A percentile compares a stretch with the other conserved stretches of the same genome.
Conservation (phyloP, 164 flowering plant genomes). For the Cinnamomum chago region DNA sequence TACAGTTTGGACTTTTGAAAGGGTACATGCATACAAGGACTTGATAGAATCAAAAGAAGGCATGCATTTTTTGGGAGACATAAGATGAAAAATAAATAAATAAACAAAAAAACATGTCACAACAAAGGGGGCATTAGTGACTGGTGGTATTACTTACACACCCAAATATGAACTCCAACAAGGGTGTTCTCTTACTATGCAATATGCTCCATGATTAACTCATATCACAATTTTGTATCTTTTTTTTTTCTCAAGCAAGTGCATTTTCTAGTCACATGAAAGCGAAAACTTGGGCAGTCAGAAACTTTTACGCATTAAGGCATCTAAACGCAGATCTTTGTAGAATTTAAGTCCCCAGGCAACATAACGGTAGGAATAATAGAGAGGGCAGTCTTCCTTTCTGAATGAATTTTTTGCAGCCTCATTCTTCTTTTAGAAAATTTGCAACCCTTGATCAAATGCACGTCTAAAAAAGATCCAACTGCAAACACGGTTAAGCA, state of each 20-base stretch:
- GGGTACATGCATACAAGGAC: not conserved
- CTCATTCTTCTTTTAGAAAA: too few relatives aligned
- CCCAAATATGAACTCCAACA: not conserved
- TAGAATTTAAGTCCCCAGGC: too few relatives aligned
- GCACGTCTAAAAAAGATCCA: not conserved
- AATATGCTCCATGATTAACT: not conserved
- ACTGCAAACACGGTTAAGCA: not conserved
- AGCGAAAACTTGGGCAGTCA: not conserved
- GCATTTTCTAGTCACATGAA: not conserved
- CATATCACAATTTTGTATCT: not conserved
- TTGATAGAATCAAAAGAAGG: not conserved
- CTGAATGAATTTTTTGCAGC: too few relatives aligned
- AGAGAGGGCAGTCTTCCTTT: too few relatives aligned
- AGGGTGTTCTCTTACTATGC: not conserved
- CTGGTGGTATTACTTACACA: not conserved
- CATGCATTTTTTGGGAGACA: too few relatives aligned
- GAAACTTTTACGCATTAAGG: too few relatives aligned
- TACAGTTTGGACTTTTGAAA: not conserved
- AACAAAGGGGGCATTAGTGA: not conserved
- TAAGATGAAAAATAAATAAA: not conserved
- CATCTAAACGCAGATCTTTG: too few relatives aligned
- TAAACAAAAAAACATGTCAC: not conserved
- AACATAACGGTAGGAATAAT: too few relatives aligned
- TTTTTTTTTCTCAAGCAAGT: too few relatives aligned
- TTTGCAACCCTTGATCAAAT: not conserved